phyloP scores from a whole-genome alignment of 495 filamentous ascomycete species.

The Lophiostoma macrostomum region DNA sequence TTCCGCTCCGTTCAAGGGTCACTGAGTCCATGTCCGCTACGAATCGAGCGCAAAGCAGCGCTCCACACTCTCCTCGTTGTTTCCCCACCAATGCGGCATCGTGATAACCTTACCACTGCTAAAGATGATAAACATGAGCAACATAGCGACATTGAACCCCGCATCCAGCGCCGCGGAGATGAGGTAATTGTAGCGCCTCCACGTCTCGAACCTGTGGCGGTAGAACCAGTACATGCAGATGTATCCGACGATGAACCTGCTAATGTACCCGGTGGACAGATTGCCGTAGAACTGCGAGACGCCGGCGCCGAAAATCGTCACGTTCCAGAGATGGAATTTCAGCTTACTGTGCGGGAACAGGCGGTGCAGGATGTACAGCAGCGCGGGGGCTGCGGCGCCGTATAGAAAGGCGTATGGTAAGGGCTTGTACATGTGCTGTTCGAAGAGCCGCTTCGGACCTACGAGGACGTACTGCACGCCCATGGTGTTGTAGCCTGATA shows the following conservation, averaged over 20 bases:
- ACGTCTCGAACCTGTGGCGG: conserved; percentile 46
- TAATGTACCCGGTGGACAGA: conserved; percentile 53
- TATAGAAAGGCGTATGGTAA: conserved; percentile 58
- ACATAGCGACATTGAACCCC: conserved; percentile 56
- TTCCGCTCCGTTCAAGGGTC: too few species aligned
- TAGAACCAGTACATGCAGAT: conserved; percentile 47
- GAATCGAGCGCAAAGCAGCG: conserved; percentile 32
- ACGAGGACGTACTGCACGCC: conserved; percentile 57
- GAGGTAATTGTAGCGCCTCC: conserved; percentile 57
- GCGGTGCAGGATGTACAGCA: conserved; percentile 50
- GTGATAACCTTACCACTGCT: conserved; percentile 50
- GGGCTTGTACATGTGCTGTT: conserved; percentile 46
- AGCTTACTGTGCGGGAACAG: conserved; percentile 45
- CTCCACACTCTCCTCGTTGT: conserved; percentile 37
- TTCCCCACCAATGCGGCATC: conserved; percentile 61
- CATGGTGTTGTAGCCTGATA: conserved; percentile 48
- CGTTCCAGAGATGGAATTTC: conserved; percentile 53
- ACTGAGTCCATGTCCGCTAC: too few species aligned
- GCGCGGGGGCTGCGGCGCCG: conserved; percentile 48
- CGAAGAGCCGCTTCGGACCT: conserved; percentile 53
- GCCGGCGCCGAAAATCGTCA: conserved; percentile 53
- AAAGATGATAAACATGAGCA: conserved; percentile 56
- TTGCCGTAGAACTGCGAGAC: conserved; percentile 49
- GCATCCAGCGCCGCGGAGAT: conserved; percentile 57
- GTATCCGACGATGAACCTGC: conserved; percentile 55